Conservation (phyloP, 805 yeast species). For the Kodamaea leandrae region DNA sequence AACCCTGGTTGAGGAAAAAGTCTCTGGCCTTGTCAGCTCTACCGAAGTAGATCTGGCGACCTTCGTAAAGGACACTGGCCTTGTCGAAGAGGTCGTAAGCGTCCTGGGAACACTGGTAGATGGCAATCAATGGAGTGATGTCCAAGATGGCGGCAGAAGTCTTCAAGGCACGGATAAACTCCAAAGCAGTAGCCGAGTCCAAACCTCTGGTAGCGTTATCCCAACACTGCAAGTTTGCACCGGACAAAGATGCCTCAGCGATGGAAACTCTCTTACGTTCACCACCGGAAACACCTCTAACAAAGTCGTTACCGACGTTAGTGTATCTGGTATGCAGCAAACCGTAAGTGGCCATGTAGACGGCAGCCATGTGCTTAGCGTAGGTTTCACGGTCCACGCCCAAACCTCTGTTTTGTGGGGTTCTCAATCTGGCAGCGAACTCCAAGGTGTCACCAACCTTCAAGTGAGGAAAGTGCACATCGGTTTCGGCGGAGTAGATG, state of each 20-base stretch:
- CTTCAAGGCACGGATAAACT: conserved; percentile 65
- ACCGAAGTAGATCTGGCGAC: conserved; percentile 56
- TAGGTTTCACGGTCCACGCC: conserved; percentile 28
- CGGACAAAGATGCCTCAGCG: conserved; percentile 69
- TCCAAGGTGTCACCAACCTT: conserved; percentile 55
- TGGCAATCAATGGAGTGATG: conserved; percentile 59
- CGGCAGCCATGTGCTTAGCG: conserved; percentile 19
- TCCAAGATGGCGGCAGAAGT: conserved; percentile 52
- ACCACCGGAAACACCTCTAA: conserved; percentile 82
- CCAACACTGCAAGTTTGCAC: conserved; percentile 66
- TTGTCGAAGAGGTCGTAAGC: conserved; percentile 64
- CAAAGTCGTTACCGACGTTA: conserved; percentile 58
- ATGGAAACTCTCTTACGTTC: conserved; percentile 82
- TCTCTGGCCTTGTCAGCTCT: conserved; percentile 43
- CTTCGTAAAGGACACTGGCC: conserved; percentile 57
- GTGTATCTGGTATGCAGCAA: conserved; percentile 58
- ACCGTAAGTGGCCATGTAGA: conserved; percentile 40
- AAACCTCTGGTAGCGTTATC: conserved; percentile 86
- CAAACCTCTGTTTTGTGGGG: conserved; percentile 34
- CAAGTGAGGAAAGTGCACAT: conserved; percentile 55
- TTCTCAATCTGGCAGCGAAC: conserved; percentile 54
- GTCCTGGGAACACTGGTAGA: conserved; percentile 54
- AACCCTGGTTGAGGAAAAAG: conserved; percentile 54
- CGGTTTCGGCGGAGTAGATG: conserved; percentile 51
- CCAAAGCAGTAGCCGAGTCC: conserved; percentile 81